Evolutionary conservation across 2,329 filamentous ascomycete genomes (phyloP), one percentile per base, ranked within the genome.

Genomic region (Hypoxylon sp.): DNA sequence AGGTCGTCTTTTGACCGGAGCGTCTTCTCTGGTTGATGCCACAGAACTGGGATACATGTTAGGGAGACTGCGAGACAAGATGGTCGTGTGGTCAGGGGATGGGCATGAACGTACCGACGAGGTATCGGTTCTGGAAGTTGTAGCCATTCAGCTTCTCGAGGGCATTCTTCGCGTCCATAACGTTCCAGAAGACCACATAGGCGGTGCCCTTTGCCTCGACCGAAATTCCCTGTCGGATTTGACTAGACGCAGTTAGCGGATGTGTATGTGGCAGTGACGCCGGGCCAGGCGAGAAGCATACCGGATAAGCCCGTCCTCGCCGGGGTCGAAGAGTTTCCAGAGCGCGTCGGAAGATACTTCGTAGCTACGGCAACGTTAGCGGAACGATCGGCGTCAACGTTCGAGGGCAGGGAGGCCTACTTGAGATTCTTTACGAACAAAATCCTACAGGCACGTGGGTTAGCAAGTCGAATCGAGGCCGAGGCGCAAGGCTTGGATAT

Each of bases 381-480:
- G 87, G 84, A 72, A 87, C 86, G 57, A 88, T 80, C 71, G 87
- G 80, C 71, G 85, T 81, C 81, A 81, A 86, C 84, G 78, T 86
- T 86, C 78, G n/a, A 84, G 86, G 66, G 50, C 24, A 20, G 51
- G 56, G 49, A 50, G 57, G 79, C 82, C 69, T 78, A 96, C 92
- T 91, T 96, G 83, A 98, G 87, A 87, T 99, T 98, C 91, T 98
- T 98, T 74, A 98, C 94, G 87, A 98, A 98, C 83, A 99, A 91
- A 89, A 95, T 94, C 88, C 94, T 97, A 69, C 64, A 66, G 55
- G 23, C 48, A 43, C 20, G 18, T 18, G 35, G 41, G 67, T 72
- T 66, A 73, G 73, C 65, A 66, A 35, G 26, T 38, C 45, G 21
- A 48, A 46, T 37, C n/a, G n/a, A 38, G n/a, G 20, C 35, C 24